phyloP scores from a whole-genome alignment of 176 grass and related monocot genomes.

The Musa itinerans region DNA sequence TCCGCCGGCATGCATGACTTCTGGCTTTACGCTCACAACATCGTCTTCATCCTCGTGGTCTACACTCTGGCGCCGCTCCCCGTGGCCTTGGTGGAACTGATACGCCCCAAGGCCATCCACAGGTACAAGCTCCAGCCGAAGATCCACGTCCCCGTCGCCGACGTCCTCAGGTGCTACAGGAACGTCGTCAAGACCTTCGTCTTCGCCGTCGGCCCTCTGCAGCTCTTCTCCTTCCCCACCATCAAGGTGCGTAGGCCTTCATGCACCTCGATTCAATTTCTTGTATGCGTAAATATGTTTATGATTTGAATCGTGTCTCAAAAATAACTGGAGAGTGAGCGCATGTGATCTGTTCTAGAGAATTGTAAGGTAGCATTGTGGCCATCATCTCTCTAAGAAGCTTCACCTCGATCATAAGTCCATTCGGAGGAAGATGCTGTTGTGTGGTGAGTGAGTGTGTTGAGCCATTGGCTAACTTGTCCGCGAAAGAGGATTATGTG shows the following conservation, averaged over 20 bases:
- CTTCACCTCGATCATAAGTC: no score
- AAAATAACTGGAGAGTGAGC: no score
- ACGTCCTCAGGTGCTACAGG: conserved; percentile 56
- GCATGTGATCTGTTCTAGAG: no score
- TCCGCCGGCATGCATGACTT: conserved; percentile 47
- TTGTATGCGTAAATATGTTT: no score
- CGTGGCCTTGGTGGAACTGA: conserved; percentile 59
- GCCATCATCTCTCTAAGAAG: no score
- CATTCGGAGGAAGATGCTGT: no score
- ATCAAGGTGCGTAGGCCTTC: conserved; percentile 38
- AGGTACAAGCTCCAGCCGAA: conserved; percentile 74
- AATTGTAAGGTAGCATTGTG: no score
- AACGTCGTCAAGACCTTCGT: conserved; percentile 56
- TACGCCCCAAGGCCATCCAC: conserved; percentile 26
- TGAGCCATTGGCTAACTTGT: no score
- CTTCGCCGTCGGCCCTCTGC: conserved; percentile 56
- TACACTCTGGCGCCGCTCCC: conserved; percentile 78
- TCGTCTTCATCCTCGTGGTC: conserved; percentile 60
- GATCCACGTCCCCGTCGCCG: conserved; percentile 34
- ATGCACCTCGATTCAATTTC: no score
- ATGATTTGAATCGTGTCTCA: no score
- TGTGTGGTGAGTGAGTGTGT: no score
- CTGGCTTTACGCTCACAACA: conserved; percentile 58
- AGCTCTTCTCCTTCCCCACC: conserved; percentile 55
- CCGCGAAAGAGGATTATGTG: no score